Conservation (phyloP, 1,139 yeast species). For the Meyerozyma carpophila region DNA sequence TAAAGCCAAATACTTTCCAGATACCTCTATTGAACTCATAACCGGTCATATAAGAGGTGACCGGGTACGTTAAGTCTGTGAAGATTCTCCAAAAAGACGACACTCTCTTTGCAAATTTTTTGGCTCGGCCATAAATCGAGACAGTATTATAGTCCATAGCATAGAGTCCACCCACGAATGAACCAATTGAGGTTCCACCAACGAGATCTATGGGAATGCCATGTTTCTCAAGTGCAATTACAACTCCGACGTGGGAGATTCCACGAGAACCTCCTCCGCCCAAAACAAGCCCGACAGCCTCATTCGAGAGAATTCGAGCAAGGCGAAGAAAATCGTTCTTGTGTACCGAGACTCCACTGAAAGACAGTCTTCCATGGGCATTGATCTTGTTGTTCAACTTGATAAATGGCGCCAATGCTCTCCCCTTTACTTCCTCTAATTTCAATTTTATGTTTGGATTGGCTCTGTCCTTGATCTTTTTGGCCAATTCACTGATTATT, state of each 20-base stretch:
- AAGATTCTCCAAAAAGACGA: slow-evolving; percentile 83
- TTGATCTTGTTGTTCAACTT: slow-evolving; percentile 16
- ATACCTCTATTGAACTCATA: slow-evolving; percentile 95
- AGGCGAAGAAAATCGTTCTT: slow-evolving; percentile 86
- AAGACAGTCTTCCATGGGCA: slow-evolving; percentile 7
- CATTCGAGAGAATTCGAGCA: slow-evolving; percentile 86
- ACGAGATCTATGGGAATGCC: slow-evolving; percentile 92
- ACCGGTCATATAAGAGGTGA: slow-evolving; percentile 92
- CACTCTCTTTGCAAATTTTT: slow-evolving; percentile 77
- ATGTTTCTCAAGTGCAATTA: slow-evolving; percentile 86
- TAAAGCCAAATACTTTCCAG: slow-evolving; percentile 92
- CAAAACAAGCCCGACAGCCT: slow-evolving; percentile 87
- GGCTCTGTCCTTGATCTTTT: slow-evolving; percentile 28
- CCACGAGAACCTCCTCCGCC: slow-evolving; percentile 99
- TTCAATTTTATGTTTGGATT: slow-evolving; percentile 30
- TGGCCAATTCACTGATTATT: slow-evolving; percentile 34
- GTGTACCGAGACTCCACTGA: slow-evolving; percentile 49
- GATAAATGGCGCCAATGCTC: slow-evolving; percentile 22
- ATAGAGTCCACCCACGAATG: slow-evolving; percentile 92
- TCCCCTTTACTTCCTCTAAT: slow-evolving; percentile 28
- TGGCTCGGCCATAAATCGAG: slow-evolving; percentile 85
- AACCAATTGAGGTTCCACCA: slow-evolving; percentile 96
- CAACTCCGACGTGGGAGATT: slow-evolving; percentile 83
- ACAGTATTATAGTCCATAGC: slow-evolving; percentile 90
- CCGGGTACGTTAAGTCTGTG: slow-evolving; percentile 85